Conservation (phyloP, 805 yeast genomes). For the Tetrapisispora namnaoensis region DNA sequence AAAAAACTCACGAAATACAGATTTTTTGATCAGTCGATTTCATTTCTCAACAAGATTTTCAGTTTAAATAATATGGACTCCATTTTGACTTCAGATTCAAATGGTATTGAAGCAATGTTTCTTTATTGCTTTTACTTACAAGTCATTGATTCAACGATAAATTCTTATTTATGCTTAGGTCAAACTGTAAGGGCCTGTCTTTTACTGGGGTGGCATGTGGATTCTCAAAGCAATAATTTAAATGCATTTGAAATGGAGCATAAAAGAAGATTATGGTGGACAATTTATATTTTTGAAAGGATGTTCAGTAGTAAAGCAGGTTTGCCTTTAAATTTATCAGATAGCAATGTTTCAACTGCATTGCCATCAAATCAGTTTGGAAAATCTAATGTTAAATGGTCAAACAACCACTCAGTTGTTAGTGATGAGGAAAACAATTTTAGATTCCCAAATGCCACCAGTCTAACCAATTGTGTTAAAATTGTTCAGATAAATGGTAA, state of each 20-base stretch:
- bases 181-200: constrained; percentile 63
- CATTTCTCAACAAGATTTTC: background rate
- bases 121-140: constrained; percentile 71
- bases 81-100: constrained; percentile 33
- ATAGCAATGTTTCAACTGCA: constrained; percentile 71
- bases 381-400: constrained; percentile 47
- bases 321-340: constrained; percentile 66
- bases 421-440: constrained; percentile 53
- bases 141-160: constrained; percentile 76
- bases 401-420: constrained; percentile 44
- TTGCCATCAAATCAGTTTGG: constrained; percentile 38
- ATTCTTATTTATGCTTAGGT: constrained; percentile 73
- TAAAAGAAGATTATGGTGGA: constrained; percentile 80
- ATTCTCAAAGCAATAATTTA: constrained; percentile 60
- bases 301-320: constrained; percentile 81
- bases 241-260: constrained; percentile 68
- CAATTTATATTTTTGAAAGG: constrained; percentile 72
- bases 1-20: background rate
- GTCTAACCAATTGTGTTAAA: constrained; percentile 63
- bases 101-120: constrained; percentile 67
- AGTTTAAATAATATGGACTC: background rate
- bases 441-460: constrained; percentile 56
- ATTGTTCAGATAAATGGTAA: constrained; percentile 73
- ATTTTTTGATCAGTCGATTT: constrained; percentile 2
- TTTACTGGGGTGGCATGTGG: constrained; percentile 73